These are phyloP conservation scores for Vachellia collinsii DNA, from an alignment of 306 rosid species.

Conservation along the genomic window DNA sequence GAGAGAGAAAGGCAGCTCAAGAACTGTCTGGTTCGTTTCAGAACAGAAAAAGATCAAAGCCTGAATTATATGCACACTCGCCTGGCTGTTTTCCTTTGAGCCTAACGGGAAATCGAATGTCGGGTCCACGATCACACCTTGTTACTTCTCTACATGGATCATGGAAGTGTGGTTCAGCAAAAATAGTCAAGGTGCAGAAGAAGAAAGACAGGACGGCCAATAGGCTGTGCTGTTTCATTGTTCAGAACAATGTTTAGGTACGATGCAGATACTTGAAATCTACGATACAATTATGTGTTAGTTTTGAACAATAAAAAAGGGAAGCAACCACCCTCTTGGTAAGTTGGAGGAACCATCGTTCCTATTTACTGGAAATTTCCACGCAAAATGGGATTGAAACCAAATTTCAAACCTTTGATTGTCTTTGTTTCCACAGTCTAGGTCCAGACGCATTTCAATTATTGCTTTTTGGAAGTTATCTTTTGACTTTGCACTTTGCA, in stretches of 20 bases:
- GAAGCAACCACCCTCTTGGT: not conserved
- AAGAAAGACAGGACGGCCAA: not conserved
- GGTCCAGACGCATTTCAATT: not conserved
- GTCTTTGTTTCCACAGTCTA: not conserved
- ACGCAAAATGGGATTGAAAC: not conserved
- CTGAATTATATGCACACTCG: conserved; percentile 21
- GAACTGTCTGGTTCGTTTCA: conserved; percentile 22
- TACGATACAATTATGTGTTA: not conserved
- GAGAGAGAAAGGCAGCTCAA: conserved; percentile 29
- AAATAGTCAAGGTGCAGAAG: not conserved
- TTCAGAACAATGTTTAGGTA: not conserved
- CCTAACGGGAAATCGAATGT: conserved; percentile 34
- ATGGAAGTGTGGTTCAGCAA: not conserved
- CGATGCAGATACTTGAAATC: not conserved
- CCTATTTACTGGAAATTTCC: not conserved
- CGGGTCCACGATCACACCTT: conserved; percentile 23
- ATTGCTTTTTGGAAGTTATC: not conserved
- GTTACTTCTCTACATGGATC: conserved; percentile 29
- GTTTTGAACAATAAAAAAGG: not conserved
- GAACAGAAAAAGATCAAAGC: conserved; percentile 34
- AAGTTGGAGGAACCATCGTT: not conserved
- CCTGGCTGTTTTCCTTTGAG: conserved; percentile 24
- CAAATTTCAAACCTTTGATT: not conserved
- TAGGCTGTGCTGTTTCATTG: not conserved
- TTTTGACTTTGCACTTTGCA: not conserved